phyloP scores from a whole-genome alignment of 2,329 filamentous ascomycete genomes.

The Diaporthe aspalathi region DNA sequence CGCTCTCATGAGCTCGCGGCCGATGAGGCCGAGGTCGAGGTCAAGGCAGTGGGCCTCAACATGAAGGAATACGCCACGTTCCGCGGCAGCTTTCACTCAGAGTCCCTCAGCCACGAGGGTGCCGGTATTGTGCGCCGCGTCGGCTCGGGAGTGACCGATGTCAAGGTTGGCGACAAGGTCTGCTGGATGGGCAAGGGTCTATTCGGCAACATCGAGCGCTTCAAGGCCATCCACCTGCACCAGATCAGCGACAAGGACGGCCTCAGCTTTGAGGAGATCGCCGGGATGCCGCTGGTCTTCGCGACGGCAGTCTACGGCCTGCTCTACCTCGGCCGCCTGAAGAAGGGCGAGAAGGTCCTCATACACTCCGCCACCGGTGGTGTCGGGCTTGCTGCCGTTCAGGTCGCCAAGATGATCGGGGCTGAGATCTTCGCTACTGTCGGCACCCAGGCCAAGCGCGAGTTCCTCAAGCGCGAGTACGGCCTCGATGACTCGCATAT shows the following conservation, averaged over 20 bases:
- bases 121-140: slow-evolving; percentile 41
- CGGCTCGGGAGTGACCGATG: slow-evolving; percentile 26
- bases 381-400: slow-evolving; percentile 4
- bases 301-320: slow-evolving; percentile 45
- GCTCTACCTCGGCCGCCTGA: slow-evolving; percentile 40
- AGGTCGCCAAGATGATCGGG: slow-evolving; percentile 11
- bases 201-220: neutral
- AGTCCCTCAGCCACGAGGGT: slow-evolving; percentile 39
- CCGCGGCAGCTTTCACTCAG: neutral
- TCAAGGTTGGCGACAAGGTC: slow-evolving; percentile 45
- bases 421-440: slow-evolving; percentile 42
- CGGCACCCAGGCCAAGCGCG: slow-evolving; percentile 46
- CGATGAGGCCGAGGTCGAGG: neutral
- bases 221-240: slow-evolving; percentile 6
- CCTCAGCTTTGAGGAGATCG: slow-evolving; percentile 40
- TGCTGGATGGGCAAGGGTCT: slow-evolving; percentile 6
- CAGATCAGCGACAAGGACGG: slow-evolving; percentile 42
- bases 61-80: slow-evolving; percentile 1
- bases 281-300: slow-evolving; percentile 39
- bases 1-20: slow-evolving; percentile 29
- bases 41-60: slow-evolving; percentile 51
- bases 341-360: slow-evolving; percentile 41
- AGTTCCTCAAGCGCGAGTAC: slow-evolving; percentile 38
- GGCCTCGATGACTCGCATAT: slow-evolving; percentile 45
- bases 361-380: slow-evolving; percentile 43